Base-by-base conservation (phyloP, 441 rosid genomes). In the Macaranga tanarius region DNA sequence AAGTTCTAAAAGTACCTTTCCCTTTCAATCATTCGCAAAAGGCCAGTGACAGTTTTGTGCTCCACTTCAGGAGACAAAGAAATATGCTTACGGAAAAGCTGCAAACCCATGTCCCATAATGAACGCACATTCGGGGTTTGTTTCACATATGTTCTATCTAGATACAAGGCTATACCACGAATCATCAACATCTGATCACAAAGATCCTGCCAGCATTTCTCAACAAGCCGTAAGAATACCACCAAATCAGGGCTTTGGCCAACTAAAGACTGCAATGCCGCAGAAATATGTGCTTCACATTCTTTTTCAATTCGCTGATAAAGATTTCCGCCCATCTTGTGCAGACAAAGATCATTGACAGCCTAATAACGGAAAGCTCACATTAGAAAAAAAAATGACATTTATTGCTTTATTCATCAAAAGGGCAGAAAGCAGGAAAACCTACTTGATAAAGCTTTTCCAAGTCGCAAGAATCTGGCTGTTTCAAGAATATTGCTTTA, bases 41-140 rank as follows among this genome's bases (percentile, higher is more conserved):
- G 95, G 70, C 97, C 99, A 10, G 93, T 93, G 67, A 93, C 97
- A 75, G 96, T 93, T 89, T 95, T 91, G 84, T 93, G 97, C 88
- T 95, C 97, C 74, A 95, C 99, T 80, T 95, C 99, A 19, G 87
- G 84, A 76, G 87, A 87, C 72, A 90, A 68, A 75, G 93, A 86
- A 81, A 95, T 96, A 86, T 89, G 90, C 82, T 89, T 93, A 42
- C 94, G 83, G 76, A 93, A 95, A 76, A 95, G 96, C 66, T 90
- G 97, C 89, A 96, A 82, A 70, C 98, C 99, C 97, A 93, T 93
- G 83, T 93, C 98, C 99, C 98, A 96, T 69, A 96, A 75, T 0
- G 97, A 96, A 45, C 90, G 87, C 59, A 90, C 89, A 82, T 84
- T 88, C 69, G 95, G 89, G 76, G 88, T 92, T 79, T 89, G 97